Base-by-base conservation (phyloP, 768 basidiomycete genomes). In the Albatrellus ellisii region DNA sequence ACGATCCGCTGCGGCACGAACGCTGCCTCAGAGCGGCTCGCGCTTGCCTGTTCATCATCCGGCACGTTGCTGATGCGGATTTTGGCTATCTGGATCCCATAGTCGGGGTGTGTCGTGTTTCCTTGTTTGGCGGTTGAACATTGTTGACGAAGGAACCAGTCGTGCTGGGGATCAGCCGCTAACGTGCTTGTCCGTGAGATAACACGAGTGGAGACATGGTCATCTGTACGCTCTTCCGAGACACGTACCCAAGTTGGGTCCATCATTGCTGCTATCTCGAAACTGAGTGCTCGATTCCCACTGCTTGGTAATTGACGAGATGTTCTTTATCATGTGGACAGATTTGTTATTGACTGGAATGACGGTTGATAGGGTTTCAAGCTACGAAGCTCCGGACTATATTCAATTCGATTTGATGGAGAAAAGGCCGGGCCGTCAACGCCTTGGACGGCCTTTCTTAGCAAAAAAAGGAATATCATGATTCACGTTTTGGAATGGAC, bases 81-180 rank as follows among this genome's bases (percentile, higher is more conserved):
- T 79, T 73, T 47, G 68, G 71, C 28, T 79, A 74, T 58, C 66
- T 85, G n/a, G 83, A 87, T 60, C 83, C 83, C 20, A 73, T 85
- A 48, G 67, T 85, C 47, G 80, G 77, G 39, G 82, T 85, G 63
- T 49, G 79, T 61, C 37, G 28, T 28, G 34, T 33, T 11, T 26
- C 35, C 4, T 35, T 14, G 3, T 9, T 14, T 22, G n/a, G 27
- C 36, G 25, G 31, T 29, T 42, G 29, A 42, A 24, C 15, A 43
- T 28, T 44, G 7, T 34, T 31, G 27, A 47, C 25, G 34, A 17
- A 44, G 22, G 26, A 39, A 49, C 25, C 49, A 82, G 82, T 71
- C 75, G 7, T 83, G 80, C 49, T 84, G 83, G 83, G 75, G 76
- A 12, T 66, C 65, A 41, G 75, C 70, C 27, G 76, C 79, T 39